A percentile compares a stretch with the other conserved stretches of the same genome.
phyloP scores from a whole-genome alignment of 352 stramenopile species.

The Globisporangium okanoganense region DNA sequence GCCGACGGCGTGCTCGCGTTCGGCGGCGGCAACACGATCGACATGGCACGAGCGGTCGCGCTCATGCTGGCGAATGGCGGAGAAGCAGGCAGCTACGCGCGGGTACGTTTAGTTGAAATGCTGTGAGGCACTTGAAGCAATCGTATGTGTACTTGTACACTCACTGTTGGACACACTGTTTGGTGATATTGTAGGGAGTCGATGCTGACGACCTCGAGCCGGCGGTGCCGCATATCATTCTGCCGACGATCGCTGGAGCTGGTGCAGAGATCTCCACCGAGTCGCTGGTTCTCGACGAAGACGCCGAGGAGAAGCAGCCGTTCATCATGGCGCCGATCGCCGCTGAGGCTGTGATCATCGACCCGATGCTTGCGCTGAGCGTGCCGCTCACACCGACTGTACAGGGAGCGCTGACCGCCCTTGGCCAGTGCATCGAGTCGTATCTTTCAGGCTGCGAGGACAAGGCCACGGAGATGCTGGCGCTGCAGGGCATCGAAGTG shows the following conservation, averaged over 20 bases:
- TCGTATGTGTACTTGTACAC: background rate
- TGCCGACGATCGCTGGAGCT: conserved; percentile 55
- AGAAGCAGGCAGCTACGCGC: conserved; percentile 29
- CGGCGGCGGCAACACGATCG: conserved; percentile 58
- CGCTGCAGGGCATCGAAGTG: conserved; percentile 57
- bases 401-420: conserved; percentile 54
- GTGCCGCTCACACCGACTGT: conserved; percentile 51
- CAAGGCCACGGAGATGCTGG: conserved; percentile 35
- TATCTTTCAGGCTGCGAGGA: conserved; percentile 54
- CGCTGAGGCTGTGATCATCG: conserved; percentile 59
- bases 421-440: conserved; percentile 73
- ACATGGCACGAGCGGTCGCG: conserved; percentile 54
- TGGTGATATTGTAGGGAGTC: background rate
- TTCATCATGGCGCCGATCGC: conserved; percentile 41
- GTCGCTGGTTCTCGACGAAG: conserved; percentile 61
- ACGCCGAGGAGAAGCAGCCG: conserved; percentile 51
- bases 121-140: background rate
- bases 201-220: conserved; percentile 17
- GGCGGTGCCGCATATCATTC: conserved; percentile 40
- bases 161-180: background rate
- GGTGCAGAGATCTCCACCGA: conserved; percentile 51
- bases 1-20: conserved; percentile 69
- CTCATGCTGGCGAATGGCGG: conserved; percentile 48
- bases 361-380: conserved; percentile 60
- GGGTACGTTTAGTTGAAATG: background rate